phyloP scores from a whole-genome alignment of 805 yeast genomes.

The Kazachstania martiniae region DNA sequence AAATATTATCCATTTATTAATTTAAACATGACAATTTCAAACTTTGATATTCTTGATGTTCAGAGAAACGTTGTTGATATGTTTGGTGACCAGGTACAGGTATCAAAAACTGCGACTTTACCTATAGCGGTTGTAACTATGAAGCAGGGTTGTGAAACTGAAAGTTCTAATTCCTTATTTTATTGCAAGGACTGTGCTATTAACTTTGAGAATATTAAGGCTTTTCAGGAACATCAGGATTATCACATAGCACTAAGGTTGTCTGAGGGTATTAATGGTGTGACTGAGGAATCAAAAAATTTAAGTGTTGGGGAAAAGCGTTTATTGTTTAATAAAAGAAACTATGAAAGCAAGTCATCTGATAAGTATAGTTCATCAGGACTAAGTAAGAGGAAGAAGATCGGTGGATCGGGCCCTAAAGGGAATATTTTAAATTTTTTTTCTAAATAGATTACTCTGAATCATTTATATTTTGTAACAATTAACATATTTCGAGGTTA shows the following conservation, averaged over 20 bases:
- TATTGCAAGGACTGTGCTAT: constrained; percentile 16
- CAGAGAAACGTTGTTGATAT: constrained; percentile 24
- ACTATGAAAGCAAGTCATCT: background rate
- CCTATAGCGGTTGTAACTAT: no score
- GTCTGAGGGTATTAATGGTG: constrained; percentile 34
- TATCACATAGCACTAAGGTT: constrained; percentile 43
- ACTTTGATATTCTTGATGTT: constrained; percentile 38
- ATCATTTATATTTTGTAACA: no score
- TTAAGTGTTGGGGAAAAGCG: constrained; percentile 23
- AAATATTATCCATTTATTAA: constrained; percentile 39
- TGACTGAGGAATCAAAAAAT: constrained; percentile 13
- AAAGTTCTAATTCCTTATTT: background rate
- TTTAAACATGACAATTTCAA: constrained; percentile 42
- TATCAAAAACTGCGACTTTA: background rate
- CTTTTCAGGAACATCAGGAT: constrained; percentile 39
- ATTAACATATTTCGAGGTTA: no score
- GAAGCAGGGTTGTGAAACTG: background rate
- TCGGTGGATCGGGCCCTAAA: background rate
- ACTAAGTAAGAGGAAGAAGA: background rate
- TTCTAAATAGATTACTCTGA: background rate
- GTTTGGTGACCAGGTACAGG: constrained; percentile 20
- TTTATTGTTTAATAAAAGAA: constrained; percentile 9
- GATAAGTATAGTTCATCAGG: background rate
- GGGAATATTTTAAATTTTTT: constrained; percentile 2
- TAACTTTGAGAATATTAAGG: constrained; percentile 8